Percentiles rank a stretch among this genome's conserved stretches.
Evolutionary conservation across 495 filamentous ascomycete species (phyloP).

Genomic region (Xylaria palmicola): DNA sequence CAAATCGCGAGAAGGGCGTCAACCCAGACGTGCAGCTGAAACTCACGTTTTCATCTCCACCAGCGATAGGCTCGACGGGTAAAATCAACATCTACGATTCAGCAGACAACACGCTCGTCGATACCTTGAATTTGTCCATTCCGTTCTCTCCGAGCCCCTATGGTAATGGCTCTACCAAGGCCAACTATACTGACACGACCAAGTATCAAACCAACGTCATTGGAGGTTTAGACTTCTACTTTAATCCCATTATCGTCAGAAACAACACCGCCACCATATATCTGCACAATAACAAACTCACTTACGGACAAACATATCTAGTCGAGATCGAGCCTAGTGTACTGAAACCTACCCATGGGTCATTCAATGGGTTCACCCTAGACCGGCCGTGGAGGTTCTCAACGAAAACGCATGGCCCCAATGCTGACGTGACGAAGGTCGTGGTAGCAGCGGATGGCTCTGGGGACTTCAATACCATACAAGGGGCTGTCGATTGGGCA

Average conservation of each 20-base stretch:
- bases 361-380: conserved; percentile 16
- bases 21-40: conserved; percentile 18
- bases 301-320: conserved; percentile 16
- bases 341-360: neutral
- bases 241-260: conserved; percentile 19
- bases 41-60: conserved; percentile 17
- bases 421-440: conserved; percentile 2
- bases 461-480: conserved; percentile 21
- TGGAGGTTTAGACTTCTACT: conserved; percentile 22
- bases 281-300: conserved; percentile 20
- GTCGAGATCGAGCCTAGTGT: conserved; percentile 17
- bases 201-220: conserved; percentile 24
- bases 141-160: conserved; percentile 22
- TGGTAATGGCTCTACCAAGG: conserved; percentile 22
- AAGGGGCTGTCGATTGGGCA: conserved; percentile 22
- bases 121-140: conserved; percentile 16
- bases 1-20: conserved; percentile 13
- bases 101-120: conserved; percentile 4
- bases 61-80: conserved; percentile 7
- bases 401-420: conserved; percentile 15
- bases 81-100: conserved; percentile 17
- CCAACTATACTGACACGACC: conserved; percentile 19
- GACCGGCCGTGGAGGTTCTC: conserved; percentile 17
- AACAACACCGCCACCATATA: conserved; percentile 19
- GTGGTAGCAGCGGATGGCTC: conserved; percentile 17